Evolutionary conservation across 2,329 filamentous ascomycete species (phyloP), one percentile per base, ranked within the genome.

Genomic region (Triangularia setosa): DNA sequence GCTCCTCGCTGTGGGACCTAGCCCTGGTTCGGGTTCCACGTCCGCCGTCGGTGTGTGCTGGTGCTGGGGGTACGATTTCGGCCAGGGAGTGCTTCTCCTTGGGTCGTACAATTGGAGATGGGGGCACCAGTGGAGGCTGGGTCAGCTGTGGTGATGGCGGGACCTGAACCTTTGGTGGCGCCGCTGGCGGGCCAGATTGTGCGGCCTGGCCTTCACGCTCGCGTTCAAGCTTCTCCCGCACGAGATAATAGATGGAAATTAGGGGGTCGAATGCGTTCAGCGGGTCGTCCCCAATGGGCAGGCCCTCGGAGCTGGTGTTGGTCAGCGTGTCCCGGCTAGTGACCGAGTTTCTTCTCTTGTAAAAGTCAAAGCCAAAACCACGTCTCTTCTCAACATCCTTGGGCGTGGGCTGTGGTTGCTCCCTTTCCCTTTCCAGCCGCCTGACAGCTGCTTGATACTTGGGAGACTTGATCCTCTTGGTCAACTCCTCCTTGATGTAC

Each of bases 1-100:
- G 95, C 67, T 98, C 94, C 76, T 98, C 95, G 16, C 94, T 95
- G 73, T 98, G 94, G 0, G 95, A 98, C 69, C 95, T 86, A 35
- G 95, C 93, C 58, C 95, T 86, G 7, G 93, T 92, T 58, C 95
- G 85, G 33, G 91, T 89, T 65, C 94, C 84, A 27, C 54, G 44
- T 54, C 62, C 55, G 54, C 92, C 91, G 72, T 98, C 98, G 16
- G 93, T 98, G 75, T 97, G 89, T 9, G 93, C 95, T 63, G 91
- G 90, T 71, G 92, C 90, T 2, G 95, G 95, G 16, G 92, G 85
- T 6, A 88, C 82, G 27, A 97, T 86, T 69, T 95, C 91, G 1
- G 91, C 89, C 67, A 95, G 80, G 0, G 77, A 72, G 8, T 79
- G 77, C 60, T 81, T 78, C 27, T 81, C 79, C 67, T 77, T 79